phyloP scores from a whole-genome alignment of 2,329 filamentous ascomycete genomes.

The Tolypocladium guangdongense region DNA sequence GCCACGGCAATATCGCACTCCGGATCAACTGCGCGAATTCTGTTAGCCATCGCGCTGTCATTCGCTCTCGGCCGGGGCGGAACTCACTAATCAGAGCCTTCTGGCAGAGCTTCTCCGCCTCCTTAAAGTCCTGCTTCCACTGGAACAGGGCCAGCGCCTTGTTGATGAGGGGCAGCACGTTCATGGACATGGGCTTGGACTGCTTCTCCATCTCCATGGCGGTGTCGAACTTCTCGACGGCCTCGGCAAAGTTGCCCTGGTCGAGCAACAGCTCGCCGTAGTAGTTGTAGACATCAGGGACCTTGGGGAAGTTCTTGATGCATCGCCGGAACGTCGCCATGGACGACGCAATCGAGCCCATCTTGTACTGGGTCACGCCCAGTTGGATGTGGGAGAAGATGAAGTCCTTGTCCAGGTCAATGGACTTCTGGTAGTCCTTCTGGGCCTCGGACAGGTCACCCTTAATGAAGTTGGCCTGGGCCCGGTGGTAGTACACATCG shows the following conservation, averaged over 20 bases:
- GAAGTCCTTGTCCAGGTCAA: conserved; percentile 89
- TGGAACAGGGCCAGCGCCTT: conserved; percentile 96
- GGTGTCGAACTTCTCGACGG: conserved; percentile 94
- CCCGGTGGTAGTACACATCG: conserved; percentile 98
- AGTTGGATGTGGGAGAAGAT: conserved; percentile 99
- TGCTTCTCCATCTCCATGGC: conserved; percentile 99
- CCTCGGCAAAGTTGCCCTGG: conserved; percentile 90
- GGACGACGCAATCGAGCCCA: conserved; percentile 92
- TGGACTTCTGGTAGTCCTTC: conserved; percentile 98
- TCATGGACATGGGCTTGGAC: conserved; percentile 89
- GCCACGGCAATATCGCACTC: conserved; percentile 98
- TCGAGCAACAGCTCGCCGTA: conserved; percentile 94
- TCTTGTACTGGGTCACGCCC: conserved; percentile 98
- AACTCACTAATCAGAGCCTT: conserved; percentile 90
- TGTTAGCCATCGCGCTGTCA: conserved; percentile 20
- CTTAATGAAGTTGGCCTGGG: conserved; percentile 96
- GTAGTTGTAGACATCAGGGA: conserved; percentile 99
- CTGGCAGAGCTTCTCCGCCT: conserved; percentile 92
- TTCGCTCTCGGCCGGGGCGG: background rate
- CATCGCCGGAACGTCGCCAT: conserved; percentile 97
- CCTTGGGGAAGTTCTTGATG: conserved; percentile 96
- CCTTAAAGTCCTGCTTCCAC: conserved; percentile 92
- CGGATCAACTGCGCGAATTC: conserved; percentile 62
- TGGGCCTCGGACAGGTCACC: conserved; percentile 86
- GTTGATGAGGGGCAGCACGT: conserved; percentile 95